phyloP scores from a whole-genome alignment of 2,329 filamentous ascomycete genomes.

The Fusarium citri region DNA sequence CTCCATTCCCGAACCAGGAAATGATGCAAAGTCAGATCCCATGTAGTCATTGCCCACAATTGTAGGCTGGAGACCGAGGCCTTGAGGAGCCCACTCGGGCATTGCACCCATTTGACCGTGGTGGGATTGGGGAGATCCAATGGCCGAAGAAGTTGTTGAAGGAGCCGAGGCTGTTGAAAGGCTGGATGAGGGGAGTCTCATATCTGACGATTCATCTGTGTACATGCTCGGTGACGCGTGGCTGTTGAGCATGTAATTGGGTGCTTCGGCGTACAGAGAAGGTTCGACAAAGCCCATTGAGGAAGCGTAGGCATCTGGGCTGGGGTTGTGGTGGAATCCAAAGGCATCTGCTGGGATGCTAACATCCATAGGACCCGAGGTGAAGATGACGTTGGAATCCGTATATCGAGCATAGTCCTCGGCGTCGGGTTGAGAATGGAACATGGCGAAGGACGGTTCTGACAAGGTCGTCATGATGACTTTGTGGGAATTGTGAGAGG shows the following conservation, averaged over 20 bases:
- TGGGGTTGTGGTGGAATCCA: constrained; percentile 50
- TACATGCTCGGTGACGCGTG: constrained; percentile 63
- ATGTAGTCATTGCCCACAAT: constrained; percentile 71
- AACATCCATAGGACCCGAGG: constrained; percentile 60
- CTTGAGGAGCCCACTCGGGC: constrained; percentile 67
- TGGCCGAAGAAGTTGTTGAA: constrained; percentile 74
- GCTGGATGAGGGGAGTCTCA: constrained; percentile 65
- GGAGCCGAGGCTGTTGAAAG: constrained; percentile 70
- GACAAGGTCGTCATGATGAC: constrained; percentile 48
- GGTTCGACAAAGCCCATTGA: constrained; percentile 58
- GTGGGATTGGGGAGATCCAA: constrained; percentile 74
- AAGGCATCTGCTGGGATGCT: constrained; percentile 61
- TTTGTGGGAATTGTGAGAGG: constrained; percentile 12
- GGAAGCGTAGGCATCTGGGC: constrained; percentile 50
- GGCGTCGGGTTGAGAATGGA: constrained; percentile 47
- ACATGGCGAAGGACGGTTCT: constrained; percentile 47
- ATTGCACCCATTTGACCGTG: constrained; percentile 67
- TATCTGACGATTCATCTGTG: constrained; percentile 61
- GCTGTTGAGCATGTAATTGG: constrained; percentile 58
- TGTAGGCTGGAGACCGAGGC: constrained; percentile 69
- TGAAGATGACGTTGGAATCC: constrained; percentile 55
- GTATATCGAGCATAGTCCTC: constrained; percentile 61
- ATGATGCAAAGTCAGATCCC: constrained; percentile 65
- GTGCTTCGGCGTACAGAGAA: constrained; percentile 60
- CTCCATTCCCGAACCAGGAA: constrained; percentile 63